Base-by-base conservation (phyloP, 345 rosid genomes). In the Moricandia arvensis region DNA sequence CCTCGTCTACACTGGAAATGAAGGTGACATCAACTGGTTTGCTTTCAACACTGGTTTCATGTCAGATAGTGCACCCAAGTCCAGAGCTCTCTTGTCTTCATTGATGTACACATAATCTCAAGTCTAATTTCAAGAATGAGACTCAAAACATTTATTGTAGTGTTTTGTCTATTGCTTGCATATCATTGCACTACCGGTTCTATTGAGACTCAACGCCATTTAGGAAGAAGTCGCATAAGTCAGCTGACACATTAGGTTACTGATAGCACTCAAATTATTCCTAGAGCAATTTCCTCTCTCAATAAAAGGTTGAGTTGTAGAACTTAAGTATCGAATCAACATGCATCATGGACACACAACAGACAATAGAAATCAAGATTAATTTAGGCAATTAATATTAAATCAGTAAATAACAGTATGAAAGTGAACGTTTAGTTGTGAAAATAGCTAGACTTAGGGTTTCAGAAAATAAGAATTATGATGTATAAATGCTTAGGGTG, bases 21-120 rank as follows among this genome's bases (percentile, higher is more conserved):
- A 91, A 85, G 97, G 91, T 51, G 82, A 87, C 77, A 87, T 91
- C 34, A 95, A 89, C 29, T 91, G 94, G 91, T 88, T 87, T 83
- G 91, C 93, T 68, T 75, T 85, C 43, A 91, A 91, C 74, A 82
- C 91, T 16, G 97, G 95, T 17, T 89, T 91, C 80, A 66, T 91
- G 85, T 83, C 79, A 3, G 97, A 91, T 75, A 85, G 83, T 82
- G 93, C 94, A 81, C 94, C 94, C 73, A 87, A 81, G 83, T 91
- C 89, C 83, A 49, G 47, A 1, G 94, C 97, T 80, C 87, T 87
- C 80, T 89, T 45, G 86, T 91, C 69, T 91, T 87, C 85, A 87
- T 89, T 54, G 97, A 89, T 80, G 97, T 91, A 85, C 31, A 17
- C 3, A 12, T 9, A 62, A 13, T 63, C 31, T 58, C 15, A 12